phyloP scores from a whole-genome alignment of 176 grass and related monocot species.

The Oryza nivara region DNA sequence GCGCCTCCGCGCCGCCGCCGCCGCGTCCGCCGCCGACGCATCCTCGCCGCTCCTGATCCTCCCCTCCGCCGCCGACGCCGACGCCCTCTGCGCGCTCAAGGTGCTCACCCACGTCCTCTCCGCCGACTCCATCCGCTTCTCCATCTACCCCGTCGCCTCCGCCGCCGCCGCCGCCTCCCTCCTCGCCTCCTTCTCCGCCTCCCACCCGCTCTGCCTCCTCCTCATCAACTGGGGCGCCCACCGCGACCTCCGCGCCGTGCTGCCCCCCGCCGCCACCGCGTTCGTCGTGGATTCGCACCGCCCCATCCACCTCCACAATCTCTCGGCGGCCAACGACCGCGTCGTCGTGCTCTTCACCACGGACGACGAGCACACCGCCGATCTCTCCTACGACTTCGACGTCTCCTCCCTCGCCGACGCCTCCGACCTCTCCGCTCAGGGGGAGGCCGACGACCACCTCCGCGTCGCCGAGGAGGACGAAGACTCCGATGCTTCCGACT shows the following conservation, averaged over 20 bases:
- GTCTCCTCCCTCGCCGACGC: slow-evolving; percentile 73
- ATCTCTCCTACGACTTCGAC: slow-evolving; percentile 83
- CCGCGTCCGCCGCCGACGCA: slow-evolving; percentile 8
- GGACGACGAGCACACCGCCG: slow-evolving; percentile 79
- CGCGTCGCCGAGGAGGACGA: not conserved
- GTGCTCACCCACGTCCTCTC: slow-evolving; percentile 75
- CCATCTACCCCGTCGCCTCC: slow-evolving; percentile 70
- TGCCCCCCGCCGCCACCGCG: slow-evolving; percentile 47
- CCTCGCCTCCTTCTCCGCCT: slow-evolving; percentile 47
- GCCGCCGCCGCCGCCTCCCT: slow-evolving; percentile 27
- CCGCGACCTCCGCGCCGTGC: slow-evolving; percentile 60
- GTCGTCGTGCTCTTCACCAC: slow-evolving; percentile 76
- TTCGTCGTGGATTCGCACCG: slow-evolving; percentile 82
- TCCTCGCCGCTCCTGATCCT: slow-evolving; percentile 76
- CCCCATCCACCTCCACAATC: slow-evolving; percentile 83
- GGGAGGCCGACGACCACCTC: slow-evolving; percentile 41
- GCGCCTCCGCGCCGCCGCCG: slow-evolving; percentile 55
- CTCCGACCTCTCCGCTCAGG: slow-evolving; percentile 61
- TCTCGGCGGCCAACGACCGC: slow-evolving; percentile 59
- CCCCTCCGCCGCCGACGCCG: slow-evolving; percentile 76
- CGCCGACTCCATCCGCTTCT: slow-evolving; percentile 37
- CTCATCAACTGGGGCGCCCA: slow-evolving; percentile 90
- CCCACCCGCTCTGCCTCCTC: slow-evolving; percentile 51
- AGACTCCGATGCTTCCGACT: slow-evolving; percentile 46
- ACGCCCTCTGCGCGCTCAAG: slow-evolving; percentile 75